Conservation (phyloP, 768 basidiomycete species). For the Mrakia gelida region DNA sequence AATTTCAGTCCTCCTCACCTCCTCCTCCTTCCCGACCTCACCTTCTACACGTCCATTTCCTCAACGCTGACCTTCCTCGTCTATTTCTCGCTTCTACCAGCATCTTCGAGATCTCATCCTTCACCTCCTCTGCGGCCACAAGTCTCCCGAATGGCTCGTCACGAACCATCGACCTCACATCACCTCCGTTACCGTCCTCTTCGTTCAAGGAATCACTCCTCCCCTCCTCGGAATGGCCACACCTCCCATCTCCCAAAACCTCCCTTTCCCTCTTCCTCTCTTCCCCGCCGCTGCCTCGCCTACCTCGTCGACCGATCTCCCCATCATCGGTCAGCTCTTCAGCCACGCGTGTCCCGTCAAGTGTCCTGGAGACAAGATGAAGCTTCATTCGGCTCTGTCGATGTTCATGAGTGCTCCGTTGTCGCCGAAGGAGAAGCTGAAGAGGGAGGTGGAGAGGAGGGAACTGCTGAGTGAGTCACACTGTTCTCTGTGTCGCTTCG, state of each 20-base stretch:
- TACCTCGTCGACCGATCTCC: conserved; percentile 45
- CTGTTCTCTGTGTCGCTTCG: too few species aligned
- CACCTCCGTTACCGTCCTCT: conserved; percentile 69
- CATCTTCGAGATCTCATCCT: conserved; percentile 82
- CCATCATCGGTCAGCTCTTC: conserved; percentile 65
- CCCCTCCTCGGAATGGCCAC: conserved; percentile 60
- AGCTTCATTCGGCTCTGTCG: conserved; percentile 80
- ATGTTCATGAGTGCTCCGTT: conserved; percentile 77
- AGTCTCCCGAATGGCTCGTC: conserved; percentile 80
- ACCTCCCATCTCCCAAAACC: conserved; percentile 55
- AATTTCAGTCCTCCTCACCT: background rate
- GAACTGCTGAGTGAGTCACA: conserved; percentile 40
- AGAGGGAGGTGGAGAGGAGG: conserved; percentile 49
- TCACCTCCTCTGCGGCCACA: conserved; percentile 73
- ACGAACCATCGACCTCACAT: conserved; percentile 75
- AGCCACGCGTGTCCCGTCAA: conserved; percentile 89
- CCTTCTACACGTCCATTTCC: background rate
- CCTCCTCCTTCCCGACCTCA: too few species aligned
- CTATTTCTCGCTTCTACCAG: conserved; percentile 47
- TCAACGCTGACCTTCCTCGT: background rate
- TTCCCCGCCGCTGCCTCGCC: conserved; percentile 47
- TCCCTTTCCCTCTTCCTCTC: conserved; percentile 53
- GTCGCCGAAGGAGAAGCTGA: conserved; percentile 71
- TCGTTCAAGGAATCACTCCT: conserved; percentile 81
- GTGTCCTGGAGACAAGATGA: conserved; percentile 79